A percentile compares a stretch with the other conserved stretches of the same genome.
Conservation (phyloP, 2,329 filamentous ascomycete genomes). For the Septoria linicola region DNA sequence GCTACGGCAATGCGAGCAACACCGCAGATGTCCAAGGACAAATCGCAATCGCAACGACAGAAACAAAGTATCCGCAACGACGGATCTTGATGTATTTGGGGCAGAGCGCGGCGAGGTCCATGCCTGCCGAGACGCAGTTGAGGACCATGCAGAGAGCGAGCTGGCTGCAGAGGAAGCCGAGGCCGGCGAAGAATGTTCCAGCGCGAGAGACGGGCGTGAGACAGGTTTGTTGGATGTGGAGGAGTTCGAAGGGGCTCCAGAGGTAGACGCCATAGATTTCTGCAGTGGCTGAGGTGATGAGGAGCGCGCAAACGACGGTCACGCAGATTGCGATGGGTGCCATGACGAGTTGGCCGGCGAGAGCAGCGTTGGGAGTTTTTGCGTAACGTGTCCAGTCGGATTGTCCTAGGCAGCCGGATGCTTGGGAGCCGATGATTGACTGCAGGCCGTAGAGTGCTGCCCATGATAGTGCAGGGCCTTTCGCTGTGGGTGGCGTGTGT, state of each 20-base stretch:
- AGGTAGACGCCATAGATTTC: conserved; percentile 28
- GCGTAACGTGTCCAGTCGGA: conserved; percentile 29
- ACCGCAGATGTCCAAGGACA: conserved; percentile 39
- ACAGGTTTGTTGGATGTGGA: conserved; percentile 25
- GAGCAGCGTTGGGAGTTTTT: conserved; percentile 23
- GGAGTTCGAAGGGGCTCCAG: conserved; percentile 33
- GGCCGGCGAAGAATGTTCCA: conserved; percentile 35
- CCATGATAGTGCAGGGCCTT: conserved; percentile 17
- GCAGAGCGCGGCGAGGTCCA: conserved; percentile 44
- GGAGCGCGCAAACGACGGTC: conserved; percentile 29
- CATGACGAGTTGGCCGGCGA: conserved; percentile 34
- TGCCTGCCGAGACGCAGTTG: conserved; percentile 44
- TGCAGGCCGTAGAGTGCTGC: conserved; percentile 21
- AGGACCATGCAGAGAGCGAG: conserved; percentile 38
- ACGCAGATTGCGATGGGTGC: conserved; percentile 32
- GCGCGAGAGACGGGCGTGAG: conserved; percentile 29
- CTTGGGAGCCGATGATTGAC: conserved; percentile 19
- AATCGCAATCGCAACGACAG: conserved; percentile 38
- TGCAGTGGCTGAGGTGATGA: conserved; percentile 28
- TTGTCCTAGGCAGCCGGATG: conserved; percentile 21
- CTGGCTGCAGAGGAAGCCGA: conserved; percentile 32
- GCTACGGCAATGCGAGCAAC: neutral
- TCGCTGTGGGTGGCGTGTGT: conserved; percentile 17
- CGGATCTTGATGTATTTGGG: conserved; percentile 46
- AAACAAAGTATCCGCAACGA: conserved; percentile 43